phyloP scores from a whole-genome alignment of 2,329 filamentous ascomycete species.

The Colletotrichum sansevieriae region DNA sequence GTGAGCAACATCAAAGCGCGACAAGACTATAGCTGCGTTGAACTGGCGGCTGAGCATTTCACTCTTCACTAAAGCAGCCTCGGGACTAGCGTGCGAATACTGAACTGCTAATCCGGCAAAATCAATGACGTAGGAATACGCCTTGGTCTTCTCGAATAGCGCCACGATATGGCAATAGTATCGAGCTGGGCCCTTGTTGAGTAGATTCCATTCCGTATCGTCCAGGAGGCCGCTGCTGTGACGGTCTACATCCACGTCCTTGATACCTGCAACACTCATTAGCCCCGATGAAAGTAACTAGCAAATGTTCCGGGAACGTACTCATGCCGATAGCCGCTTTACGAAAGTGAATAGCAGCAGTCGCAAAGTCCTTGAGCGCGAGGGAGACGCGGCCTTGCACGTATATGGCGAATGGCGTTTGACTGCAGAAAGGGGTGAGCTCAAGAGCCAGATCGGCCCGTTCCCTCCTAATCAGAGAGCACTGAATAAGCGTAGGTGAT shows the following conservation, averaged over 20 bases:
- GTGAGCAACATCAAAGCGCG: slow-evolving; percentile 86
- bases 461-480: slow-evolving; percentile 70
- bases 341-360: slow-evolving; percentile 82
- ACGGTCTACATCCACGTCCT: slow-evolving; percentile 61
- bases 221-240: slow-evolving; percentile 78
- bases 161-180: slow-evolving; percentile 90
- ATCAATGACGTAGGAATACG: slow-evolving; percentile 84
- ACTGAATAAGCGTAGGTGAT: slow-evolving; percentile 71
- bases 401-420: slow-evolving; percentile 78
- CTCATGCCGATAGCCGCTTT: slow-evolving; percentile 87
- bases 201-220: slow-evolving; percentile 77
- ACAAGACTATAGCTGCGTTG: slow-evolving; percentile 82
- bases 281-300: slow-evolving; percentile 45
- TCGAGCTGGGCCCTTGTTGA: slow-evolving; percentile 80
- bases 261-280: slow-evolving; percentile 55
- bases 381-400: slow-evolving; percentile 86
- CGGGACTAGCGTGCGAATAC: slow-evolving; percentile 59
- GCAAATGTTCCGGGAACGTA: slow-evolving; percentile 61
- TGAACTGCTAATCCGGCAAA: slow-evolving; percentile 84
- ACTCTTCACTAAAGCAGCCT: slow-evolving; percentile 62
- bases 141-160: slow-evolving; percentile 83
- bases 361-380: slow-evolving; percentile 77
- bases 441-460: slow-evolving; percentile 71
- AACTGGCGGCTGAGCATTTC: slow-evolving; percentile 89
- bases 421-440: slow-evolving; percentile 67